phyloP scores from a whole-genome alignment of 169 alveolate species.

The Condylostoma magnum region DNA sequence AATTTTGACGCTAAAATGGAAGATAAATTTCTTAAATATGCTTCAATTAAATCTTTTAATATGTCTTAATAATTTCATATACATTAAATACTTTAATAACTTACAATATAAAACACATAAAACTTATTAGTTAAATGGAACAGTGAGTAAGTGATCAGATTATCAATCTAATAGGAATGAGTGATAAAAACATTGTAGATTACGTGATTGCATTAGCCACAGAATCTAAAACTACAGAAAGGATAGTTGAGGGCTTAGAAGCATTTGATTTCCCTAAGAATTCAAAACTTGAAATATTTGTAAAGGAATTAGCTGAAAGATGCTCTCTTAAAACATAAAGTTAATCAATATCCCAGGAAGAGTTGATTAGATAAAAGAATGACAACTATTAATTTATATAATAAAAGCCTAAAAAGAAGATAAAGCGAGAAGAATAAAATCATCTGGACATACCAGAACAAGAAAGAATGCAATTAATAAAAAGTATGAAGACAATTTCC shows the following conservation, averaged over 20 bases:
- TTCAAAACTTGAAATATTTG: neutral
- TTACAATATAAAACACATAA: no score
- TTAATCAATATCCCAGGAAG: neutral
- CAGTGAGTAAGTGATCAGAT: slow-evolving; percentile 26
- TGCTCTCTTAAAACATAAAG: neutral
- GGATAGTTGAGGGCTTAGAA: neutral
- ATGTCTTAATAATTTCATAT: no score
- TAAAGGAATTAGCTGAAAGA: neutral
- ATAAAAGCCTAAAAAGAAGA: slow-evolving; percentile 2
- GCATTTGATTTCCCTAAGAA: slow-evolving; percentile 27
- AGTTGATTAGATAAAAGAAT: neutral
- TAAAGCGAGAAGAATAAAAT: neutral
- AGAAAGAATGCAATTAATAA: slow-evolving; percentile 14
- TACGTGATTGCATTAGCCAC: slow-evolving; percentile 10
- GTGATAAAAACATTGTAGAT: slow-evolving; percentile 20
- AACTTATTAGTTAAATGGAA: no score
- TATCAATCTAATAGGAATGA: slow-evolving; percentile 6
- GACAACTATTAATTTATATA: neutral
- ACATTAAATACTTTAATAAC: no score
- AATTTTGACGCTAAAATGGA: no score
- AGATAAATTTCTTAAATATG: no score
- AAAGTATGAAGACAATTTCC: slow-evolving; percentile 19
- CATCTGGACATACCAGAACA: slow-evolving; percentile 29
- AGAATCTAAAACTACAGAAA: neutral
- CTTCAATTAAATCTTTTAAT: no score